Base-by-base conservation (phyloP, 73 alveolate species). In the Urostyla sp. region DNA sequence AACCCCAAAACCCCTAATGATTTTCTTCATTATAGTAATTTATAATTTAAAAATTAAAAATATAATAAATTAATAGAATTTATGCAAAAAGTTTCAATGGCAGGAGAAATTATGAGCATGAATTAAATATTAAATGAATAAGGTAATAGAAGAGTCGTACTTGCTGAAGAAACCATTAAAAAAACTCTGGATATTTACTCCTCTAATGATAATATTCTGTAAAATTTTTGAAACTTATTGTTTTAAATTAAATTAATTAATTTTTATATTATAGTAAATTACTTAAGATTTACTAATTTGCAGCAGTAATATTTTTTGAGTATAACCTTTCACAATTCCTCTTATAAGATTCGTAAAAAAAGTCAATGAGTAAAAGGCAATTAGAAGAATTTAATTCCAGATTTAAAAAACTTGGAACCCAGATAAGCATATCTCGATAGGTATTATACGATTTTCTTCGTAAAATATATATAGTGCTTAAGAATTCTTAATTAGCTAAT, bases 351-450 rank as follows among this genome's bases (percentile, higher is more conserved):
- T 21, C 20, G n/a, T 59, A 6, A 6, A 36, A 35, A 16, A 21
- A 13, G 18, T 59, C 4, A 59, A 36, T 4, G 76, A 59, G 3
- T 32, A 4, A 5, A 32, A 59, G 15, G 10, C n/a, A n/a, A n/a
- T n/a, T 59, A 24, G 5, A 23, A 7, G 76, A 59, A 15, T 59
- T 28, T 21, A 34, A 6, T 6, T 10, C 30, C 37, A 26, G 76
- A 10, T 32, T 59, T n/a, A 59, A 59, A 21, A 59, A 59, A 55
- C 5, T 59, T 52, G 76, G 76, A 3, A 4, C 76, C 27, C 13
- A 4, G n/a, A 27, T 59, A 4, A 35, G 57, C 13, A 28, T 55
- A 31, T 35, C 37, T 4, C 32, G 76, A 59, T 35, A 35, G 76
- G 76, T 59, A 59, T 26, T n/a, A n/a, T n/a, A 6, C 20, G 13